phyloP scores from a whole-genome alignment of 352 stramenopile genomes.

The Blastocystis sp. region DNA sequence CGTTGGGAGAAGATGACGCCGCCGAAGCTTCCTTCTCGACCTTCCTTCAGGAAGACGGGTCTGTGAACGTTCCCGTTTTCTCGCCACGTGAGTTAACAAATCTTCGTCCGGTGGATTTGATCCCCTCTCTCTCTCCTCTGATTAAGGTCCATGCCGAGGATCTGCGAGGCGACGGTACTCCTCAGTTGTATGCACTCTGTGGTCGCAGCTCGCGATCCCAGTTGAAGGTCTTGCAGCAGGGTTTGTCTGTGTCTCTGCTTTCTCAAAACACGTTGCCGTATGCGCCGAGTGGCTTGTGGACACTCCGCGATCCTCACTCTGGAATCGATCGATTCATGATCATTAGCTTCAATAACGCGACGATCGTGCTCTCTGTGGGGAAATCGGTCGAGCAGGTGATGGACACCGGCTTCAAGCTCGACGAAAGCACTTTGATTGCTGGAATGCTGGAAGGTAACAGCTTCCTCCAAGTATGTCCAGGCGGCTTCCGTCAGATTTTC shows the following conservation, averaged over 20 bases:
- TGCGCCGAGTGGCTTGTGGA: constrained; percentile 87
- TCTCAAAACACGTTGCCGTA: constrained; percentile 87
- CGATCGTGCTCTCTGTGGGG: constrained; percentile 88
- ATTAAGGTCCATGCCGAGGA: constrained; percentile 84
- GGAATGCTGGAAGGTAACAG: constrained; percentile 85
- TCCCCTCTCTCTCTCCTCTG: constrained; percentile 84
- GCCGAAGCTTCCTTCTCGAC: constrained; percentile 1
- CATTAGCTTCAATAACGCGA: constrained; percentile 97
- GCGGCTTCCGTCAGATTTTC: constrained; percentile 87
- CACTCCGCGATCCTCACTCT: constrained; percentile 67
- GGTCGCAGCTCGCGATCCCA: constrained; percentile 83
- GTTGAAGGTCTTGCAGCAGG: constrained; percentile 88
- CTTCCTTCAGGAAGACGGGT: constrained; percentile 6
- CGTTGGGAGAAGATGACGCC: constrained; percentile 22
- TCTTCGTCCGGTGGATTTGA: constrained; percentile 67
- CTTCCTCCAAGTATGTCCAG: constrained; percentile 88
- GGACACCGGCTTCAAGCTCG: constrained; percentile 85
- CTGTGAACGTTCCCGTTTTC: constrained; percentile 43
- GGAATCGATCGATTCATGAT: constrained; percentile 82
- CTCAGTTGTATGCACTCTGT: constrained; percentile 91
- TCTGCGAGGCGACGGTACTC: constrained; percentile 83
- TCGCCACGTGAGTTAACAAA: constrained; percentile 70
- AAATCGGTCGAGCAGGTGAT: constrained; percentile 94
- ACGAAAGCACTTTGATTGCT: constrained; percentile 87
- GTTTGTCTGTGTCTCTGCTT: constrained; percentile 88